A percentile compares a stretch with the other conserved stretches of the same genome.
Evolutionary conservation across 2,329 filamentous ascomycete genomes (phyloP).

Genomic region (Fusarium setosum): DNA sequence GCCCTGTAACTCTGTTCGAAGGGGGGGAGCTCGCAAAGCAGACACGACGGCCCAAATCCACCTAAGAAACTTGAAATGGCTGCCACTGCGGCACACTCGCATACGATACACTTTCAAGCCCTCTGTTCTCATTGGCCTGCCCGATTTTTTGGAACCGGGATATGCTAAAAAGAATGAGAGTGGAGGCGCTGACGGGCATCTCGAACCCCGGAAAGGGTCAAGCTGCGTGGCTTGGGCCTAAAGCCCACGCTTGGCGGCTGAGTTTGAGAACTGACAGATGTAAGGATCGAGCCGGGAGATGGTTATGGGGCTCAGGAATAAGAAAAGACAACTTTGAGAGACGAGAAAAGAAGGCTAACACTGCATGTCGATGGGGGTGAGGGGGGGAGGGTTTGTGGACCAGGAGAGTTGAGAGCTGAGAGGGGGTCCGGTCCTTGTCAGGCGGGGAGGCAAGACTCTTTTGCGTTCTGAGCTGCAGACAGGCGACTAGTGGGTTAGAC

Average conservation of each 20-base stretch:
- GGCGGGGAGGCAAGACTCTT: too few species aligned
- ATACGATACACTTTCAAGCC: background rate
- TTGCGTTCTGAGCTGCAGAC: background rate
- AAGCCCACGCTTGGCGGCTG: background rate
- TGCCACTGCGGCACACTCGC: background rate
- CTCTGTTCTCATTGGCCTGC: slow-evolving; percentile 8
- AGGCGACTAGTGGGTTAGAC: background rate
- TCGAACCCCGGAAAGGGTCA: slow-evolving; percentile 18
- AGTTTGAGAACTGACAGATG: background rate
- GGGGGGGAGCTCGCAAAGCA: slow-evolving; percentile 9
- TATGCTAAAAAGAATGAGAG: background rate
- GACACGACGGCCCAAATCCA: background rate
- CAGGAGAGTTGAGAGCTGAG: background rate
- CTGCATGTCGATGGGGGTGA: background rate
- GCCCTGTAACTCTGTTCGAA: background rate
- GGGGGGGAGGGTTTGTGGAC: background rate
- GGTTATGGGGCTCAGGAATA: background rate
- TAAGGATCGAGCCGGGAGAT: background rate
- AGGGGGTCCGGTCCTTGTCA: background rate
- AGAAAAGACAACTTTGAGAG: background rate
- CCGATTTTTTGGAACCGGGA: slow-evolving; percentile 8
- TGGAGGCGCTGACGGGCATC: slow-evolving; percentile 11
- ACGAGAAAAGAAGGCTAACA: slow-evolving; percentile 25
- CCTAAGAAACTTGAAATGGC: background rate
- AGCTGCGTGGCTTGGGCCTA: slow-evolving; percentile 11